Conservation (phyloP, 352 stramenopile species). For the Pythium phragmitis region DNA sequence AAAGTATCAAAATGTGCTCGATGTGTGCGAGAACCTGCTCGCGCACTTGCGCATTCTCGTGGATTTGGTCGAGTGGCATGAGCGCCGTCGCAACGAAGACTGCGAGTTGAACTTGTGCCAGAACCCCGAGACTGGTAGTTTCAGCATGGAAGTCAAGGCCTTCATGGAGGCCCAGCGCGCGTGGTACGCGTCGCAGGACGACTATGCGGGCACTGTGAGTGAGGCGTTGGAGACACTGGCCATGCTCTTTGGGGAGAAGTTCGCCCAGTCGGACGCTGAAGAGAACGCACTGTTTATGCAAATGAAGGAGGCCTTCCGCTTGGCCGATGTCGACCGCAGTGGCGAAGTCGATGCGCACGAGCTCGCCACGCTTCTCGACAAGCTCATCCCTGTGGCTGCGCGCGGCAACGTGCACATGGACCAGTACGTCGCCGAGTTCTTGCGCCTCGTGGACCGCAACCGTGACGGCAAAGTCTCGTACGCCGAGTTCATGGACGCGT, state of each 20-base stretch:
- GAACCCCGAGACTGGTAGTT: slow-evolving; percentile 18
- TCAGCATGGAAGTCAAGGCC: slow-evolving; percentile 19
- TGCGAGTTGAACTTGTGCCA: slow-evolving; percentile 29
- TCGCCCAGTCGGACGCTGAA: slow-evolving; percentile 48
- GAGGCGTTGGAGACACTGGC: slow-evolving; percentile 58
- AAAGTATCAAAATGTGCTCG: slow-evolving; percentile 74
- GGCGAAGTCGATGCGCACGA: slow-evolving; percentile 63
- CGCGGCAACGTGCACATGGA: slow-evolving; percentile 46
- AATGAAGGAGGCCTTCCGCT: slow-evolving; percentile 75
- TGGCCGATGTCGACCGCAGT: slow-evolving; percentile 57
- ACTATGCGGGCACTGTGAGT: slow-evolving; percentile 38
- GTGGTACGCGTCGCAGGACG: slow-evolving; percentile 29
- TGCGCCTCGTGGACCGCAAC: slow-evolving; percentile 68
- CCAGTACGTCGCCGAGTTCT: slow-evolving; percentile 78
- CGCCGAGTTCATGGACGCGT: slow-evolving; percentile 70
- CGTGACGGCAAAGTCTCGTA: slow-evolving; percentile 66
- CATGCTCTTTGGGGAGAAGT: slow-evolving; percentile 58
- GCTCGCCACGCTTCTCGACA: slow-evolving; percentile 60
- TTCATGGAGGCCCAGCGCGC: slow-evolving; percentile 6
- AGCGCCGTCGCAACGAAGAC: slow-evolving; percentile 28
- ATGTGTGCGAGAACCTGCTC: slow-evolving; percentile 55
- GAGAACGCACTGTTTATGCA: slow-evolving; percentile 73
- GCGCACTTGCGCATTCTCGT: slow-evolving; percentile 57
- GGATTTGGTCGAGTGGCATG: slow-evolving; percentile 66
- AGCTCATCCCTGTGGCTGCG: slow-evolving; percentile 50